A percentile compares a stretch with the other conserved stretches of the same genome.
Evolutionary conservation across 495 filamentous ascomycete genomes (phyloP).

Genomic region (Trichocladium antarcticum): DNA sequence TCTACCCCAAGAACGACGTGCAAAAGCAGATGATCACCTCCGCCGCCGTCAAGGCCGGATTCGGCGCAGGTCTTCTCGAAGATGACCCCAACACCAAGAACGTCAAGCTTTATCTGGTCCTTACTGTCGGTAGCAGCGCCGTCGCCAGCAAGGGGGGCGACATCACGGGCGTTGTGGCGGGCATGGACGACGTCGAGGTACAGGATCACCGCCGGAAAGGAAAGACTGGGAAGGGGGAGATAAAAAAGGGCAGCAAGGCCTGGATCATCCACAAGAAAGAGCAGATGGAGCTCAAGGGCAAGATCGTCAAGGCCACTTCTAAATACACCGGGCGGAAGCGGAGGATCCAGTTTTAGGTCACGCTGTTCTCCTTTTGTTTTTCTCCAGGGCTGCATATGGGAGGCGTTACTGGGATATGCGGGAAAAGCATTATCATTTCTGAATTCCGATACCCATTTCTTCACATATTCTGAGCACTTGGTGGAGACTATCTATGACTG

Average conservation of each 20-base stretch:
- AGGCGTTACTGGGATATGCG: constrained; percentile 13
- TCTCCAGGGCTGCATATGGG: constrained; percentile 1
- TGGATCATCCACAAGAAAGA: constrained; percentile 96
- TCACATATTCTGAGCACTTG: background rate
- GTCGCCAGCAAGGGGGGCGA: constrained; percentile 52
- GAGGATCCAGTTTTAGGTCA: constrained; percentile 40
- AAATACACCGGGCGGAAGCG: constrained; percentile 90
- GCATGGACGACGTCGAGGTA: constrained; percentile 82
- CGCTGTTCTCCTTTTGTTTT: background rate
- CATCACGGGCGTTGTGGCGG: constrained; percentile 74
- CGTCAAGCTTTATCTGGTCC: constrained; percentile 81
- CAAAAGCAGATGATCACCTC: constrained; percentile 83
- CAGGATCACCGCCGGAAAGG: constrained; percentile 55
- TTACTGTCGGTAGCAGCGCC: constrained; percentile 79
- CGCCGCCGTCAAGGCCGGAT: constrained; percentile 85
- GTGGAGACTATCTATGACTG: no score
- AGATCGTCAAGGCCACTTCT: constrained; percentile 77
- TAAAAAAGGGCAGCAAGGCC: constrained; percentile 68
- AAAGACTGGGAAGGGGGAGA: constrained; percentile 37
- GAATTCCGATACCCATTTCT: constrained; percentile 20
- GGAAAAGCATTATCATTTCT: constrained; percentile 1
- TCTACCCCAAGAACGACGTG: constrained; percentile 90
- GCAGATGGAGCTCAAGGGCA: constrained; percentile 87
- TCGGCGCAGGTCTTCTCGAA: constrained; percentile 88
- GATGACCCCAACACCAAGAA: constrained; percentile 96